Conservation (phyloP, 2,329 filamentous ascomycete genomes). For the Colletotrichum euphorbiae region DNA sequence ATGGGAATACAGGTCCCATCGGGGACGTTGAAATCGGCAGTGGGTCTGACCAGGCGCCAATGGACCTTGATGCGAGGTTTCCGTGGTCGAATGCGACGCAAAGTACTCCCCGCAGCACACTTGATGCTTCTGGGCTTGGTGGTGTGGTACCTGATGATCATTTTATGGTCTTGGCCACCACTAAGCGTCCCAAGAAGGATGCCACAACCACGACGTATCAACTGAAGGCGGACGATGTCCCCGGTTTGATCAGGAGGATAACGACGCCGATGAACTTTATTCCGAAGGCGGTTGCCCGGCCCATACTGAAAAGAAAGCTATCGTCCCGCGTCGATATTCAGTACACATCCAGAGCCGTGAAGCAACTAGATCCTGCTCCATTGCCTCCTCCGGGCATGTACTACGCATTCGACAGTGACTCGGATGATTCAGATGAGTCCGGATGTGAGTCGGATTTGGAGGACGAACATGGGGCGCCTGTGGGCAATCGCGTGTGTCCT, state of each 20-base stretch:
- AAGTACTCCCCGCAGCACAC: slow-evolving; percentile 50
- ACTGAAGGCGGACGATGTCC: slow-evolving; percentile 48
- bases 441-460: slow-evolving; percentile 46
- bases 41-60: slow-evolving; percentile 51
- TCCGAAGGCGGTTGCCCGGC: slow-evolving; percentile 38
- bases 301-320: neutral
- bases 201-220: neutral
- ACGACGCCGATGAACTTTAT: slow-evolving; percentile 55
- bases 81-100: slow-evolving; percentile 59
- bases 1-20: slow-evolving; percentile 44
- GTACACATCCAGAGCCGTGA: slow-evolving; percentile 58
- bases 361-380: slow-evolving; percentile 58
- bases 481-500: slow-evolving; percentile 48
- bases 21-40: slow-evolving; percentile 33
- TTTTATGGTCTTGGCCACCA: slow-evolving; percentile 68
- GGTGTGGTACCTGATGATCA: slow-evolving; percentile 73
- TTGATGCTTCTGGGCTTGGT: slow-evolving; percentile 70
- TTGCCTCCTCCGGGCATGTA: slow-evolving; percentile 66
- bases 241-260: slow-evolving; percentile 56
- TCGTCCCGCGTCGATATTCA: slow-evolving; percentile 53
- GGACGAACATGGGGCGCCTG: slow-evolving; percentile 46
- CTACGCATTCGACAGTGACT: slow-evolving; percentile 60
- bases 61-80: slow-evolving; percentile 55
- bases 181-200: slow-evolving; percentile 55
- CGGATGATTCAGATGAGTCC: slow-evolving; percentile 46